phyloP scores from a whole-genome alignment of 257 asterid genomes.

The Craterostigma plantagineum region DNA sequence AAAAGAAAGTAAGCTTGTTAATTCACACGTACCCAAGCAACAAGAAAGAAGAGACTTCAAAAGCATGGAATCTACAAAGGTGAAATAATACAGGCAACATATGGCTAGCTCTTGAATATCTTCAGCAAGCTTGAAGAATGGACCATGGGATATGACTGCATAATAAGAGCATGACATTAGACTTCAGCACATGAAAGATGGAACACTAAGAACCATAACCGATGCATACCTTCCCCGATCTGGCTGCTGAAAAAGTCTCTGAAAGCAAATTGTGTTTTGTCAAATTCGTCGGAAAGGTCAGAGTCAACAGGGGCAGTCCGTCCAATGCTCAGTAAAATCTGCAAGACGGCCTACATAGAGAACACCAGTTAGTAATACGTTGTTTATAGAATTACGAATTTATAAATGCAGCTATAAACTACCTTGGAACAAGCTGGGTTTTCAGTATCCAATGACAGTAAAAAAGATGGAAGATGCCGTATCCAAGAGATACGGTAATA shows the following conservation, averaged over 20 bases:
- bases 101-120: slow-evolving; percentile 77
- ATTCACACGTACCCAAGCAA: slow-evolving; percentile 74
- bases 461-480: slow-evolving; percentile 52
- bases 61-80: slow-evolving; percentile 35
- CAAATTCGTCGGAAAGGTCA: slow-evolving; percentile 35
- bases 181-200: slow-evolving; percentile 8
- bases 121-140: slow-evolving; percentile 53
- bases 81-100: slow-evolving; percentile 62
- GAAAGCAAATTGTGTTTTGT: slow-evolving; percentile 30
- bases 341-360: slow-evolving; percentile 57
- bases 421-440: slow-evolving; percentile 56
- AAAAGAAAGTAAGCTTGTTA: too few species aligned
- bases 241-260: slow-evolving; percentile 34
- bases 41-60: slow-evolving; percentile 65
- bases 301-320: slow-evolving; percentile 31
- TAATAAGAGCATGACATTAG: slow-evolving; percentile 12
- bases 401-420: slow-evolving; percentile 5
- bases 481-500: slow-evolving; percentile 44
- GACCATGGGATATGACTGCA: slow-evolving; percentile 45
- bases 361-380: too few species aligned
- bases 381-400: neutral
- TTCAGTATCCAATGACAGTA: slow-evolving; percentile 41
- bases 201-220: slow-evolving; percentile 8
- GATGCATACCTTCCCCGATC: slow-evolving; percentile 28
- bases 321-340: slow-evolving; percentile 48